phyloP scores from a whole-genome alignment of 306 rosid species.

The Citrullus colocynthis region DNA sequence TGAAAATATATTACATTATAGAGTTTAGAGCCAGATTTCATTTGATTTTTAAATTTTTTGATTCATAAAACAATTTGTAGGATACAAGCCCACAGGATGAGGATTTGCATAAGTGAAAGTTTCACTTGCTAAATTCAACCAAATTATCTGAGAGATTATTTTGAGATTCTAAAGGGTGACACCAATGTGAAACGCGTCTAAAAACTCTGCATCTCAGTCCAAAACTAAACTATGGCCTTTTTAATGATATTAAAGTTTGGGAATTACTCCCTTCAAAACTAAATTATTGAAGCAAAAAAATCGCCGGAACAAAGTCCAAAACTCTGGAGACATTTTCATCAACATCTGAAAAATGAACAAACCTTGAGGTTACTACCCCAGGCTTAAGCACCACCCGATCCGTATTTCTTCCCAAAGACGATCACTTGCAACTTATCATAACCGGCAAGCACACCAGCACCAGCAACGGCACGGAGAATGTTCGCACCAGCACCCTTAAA shows the following conservation, averaged over 20 bases:
- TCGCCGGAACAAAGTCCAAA: conserved; percentile 11
- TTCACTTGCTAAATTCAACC: too few relatives aligned
- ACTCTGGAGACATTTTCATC: conserved; percentile 47
- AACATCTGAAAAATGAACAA: conserved; percentile 44
- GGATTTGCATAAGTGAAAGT: too few relatives aligned
- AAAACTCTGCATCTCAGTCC: background rate
- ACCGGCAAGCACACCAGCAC: conserved; percentile 93
- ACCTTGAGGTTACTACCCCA: background rate
- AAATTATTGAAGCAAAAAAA: conserved; percentile 53
- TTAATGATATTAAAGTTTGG: conserved; percentile 16
- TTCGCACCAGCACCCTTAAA: conserved; percentile 95
- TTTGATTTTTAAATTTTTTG: too few relatives aligned
- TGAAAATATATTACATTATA: too few relatives aligned
- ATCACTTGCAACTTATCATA: conserved; percentile 76
- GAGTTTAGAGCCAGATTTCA: too few relatives aligned
- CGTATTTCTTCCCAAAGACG: conserved; percentile 78
- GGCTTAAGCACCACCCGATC: conserved; percentile 61
- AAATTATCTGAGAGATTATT: too few relatives aligned
- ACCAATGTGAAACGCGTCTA: background rate
- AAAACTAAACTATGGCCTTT: background rate
- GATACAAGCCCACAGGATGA: too few relatives aligned
- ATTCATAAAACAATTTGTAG: too few relatives aligned
- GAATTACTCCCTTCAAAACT: conserved; percentile 43
- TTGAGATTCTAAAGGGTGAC: too few relatives aligned
- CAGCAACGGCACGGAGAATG: conserved; percentile 84